Base-by-base conservation (phyloP, 768 basidiomycete genomes). In the Xerocomus potaroensis region DNA sequence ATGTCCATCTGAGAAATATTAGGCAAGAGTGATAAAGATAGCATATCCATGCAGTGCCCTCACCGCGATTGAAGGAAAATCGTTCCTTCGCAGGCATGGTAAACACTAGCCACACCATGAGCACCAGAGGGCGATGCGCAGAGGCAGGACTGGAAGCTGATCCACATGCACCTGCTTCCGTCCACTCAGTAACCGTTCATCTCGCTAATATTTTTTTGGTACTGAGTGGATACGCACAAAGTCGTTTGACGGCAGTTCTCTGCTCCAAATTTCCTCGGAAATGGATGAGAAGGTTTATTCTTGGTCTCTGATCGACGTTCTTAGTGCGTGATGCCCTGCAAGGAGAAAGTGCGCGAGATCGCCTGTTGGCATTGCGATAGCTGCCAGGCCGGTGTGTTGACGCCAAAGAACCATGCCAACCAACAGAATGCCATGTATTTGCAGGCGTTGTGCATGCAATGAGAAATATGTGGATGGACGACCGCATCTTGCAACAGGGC, bases 101-200 rank as follows among this genome's bases (percentile, higher is more conserved):
- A 45, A 46, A 49, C 29, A 41, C 19, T 31, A 29, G 47, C 29
- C 38, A 50, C 43, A 48, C 53, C 49, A 34, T 36, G 26, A 43
- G 34, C 45, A 51, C 16, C 45, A 58, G 49, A 55, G 41, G 49
- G 59, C 59, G n/a, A 57, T 63, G 60, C 51, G 6, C 19, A 47
- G 45, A 49, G 50, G 54, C 59, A 55, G 54, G 54, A 58, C 61
- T 41, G 34, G 61, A 62, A 56, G 59, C 41, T 45, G 54, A 53
- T 55, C 16, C 51, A 43, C 60, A 57, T 55, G 57, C 47, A 31
- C 21, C 4, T 48, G 59, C 57, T 62, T 63, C 60, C 57, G 47
- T 31, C 62, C 62, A 59, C 62, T 64, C 52, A 57, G 59, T 43
- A 49, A 26, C 54, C 59, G 54, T 58, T 50, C 53, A 57, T 61